Base-by-base conservation (phyloP, 2,329 filamentous ascomycete genomes). In the Xylaria sp. region DNA sequence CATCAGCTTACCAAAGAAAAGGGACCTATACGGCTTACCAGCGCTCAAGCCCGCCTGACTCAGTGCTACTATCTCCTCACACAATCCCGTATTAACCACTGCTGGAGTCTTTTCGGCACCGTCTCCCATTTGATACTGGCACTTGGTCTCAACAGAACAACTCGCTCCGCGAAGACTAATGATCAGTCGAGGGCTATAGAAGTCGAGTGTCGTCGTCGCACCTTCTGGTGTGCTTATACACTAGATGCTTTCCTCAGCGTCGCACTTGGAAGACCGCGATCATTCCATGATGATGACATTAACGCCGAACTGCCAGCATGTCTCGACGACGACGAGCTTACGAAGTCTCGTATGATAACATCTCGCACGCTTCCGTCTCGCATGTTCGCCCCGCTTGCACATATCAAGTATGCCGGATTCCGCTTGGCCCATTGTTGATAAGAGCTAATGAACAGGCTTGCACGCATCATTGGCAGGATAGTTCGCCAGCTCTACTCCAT, bases 51-150 rank as follows among this genome's bases (percentile, higher is more conserved):
- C 7, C 65, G 1, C 71, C 65, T 83, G 0, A 67, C 73, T 0
- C 79, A 82, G 65, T 80, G 78, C 35, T 78, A 78, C 31, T 83
- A 80, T 55, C 73, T 83, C 0, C 73, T 82, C 0, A 73, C 78
- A 0, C 77, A 76, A 6, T 82, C 80, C 2, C 78, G 80, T 2
- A 75, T 83, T 65, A 82, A 82, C 54, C 78, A 82, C 42, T 80
- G 77, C 60, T 83, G 80, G 80, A 80, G 73, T 45, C 71, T 79
- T 0, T 83, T 83, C 9, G 80, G 80, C 1, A 81, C 76, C 0
- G 72, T 75, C 0, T 74, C 76, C 0, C 78, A 80, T 35, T 64
- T 83, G 0, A 76, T 73, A 0, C 71, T 75, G 0, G 75, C 72
- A 66, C 60, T 82, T 64, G 65, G 83, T 7, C 70, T 86, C 15